A percentile compares a stretch with the other conserved stretches of the same genome.
Evolutionary conservation across 2,329 filamentous ascomycete species (phyloP).

Genomic region (Exophiala bonariae): DNA sequence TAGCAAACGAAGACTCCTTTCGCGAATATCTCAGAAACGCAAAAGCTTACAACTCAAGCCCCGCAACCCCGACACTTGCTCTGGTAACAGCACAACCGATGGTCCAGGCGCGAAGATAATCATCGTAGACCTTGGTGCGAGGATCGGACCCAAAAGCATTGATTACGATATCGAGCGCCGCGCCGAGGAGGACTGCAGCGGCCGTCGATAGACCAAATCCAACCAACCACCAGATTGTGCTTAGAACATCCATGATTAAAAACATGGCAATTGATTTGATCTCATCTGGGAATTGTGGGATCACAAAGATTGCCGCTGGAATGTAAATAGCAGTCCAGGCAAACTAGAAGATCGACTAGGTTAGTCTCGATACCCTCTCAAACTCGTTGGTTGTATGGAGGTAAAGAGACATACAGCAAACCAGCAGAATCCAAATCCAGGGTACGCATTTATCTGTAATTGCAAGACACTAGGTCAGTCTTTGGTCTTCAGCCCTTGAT

Average conservation of each 20-base stretch:
- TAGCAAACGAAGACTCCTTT: background rate
- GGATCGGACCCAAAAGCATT: background rate
- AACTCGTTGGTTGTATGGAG: background rate
- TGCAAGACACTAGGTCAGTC: background rate
- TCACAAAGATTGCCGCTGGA: constrained; percentile 1
- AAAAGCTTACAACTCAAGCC: constrained; percentile 12
- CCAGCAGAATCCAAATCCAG: constrained; percentile 11
- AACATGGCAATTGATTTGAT: constrained; percentile 5
- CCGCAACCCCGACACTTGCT: constrained; percentile 6
- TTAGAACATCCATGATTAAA: constrained; percentile 4
- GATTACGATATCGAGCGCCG: background rate
- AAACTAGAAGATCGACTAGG: background rate
- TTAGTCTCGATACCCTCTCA: background rate
- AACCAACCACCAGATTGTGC: constrained; percentile 13
- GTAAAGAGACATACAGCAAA: constrained; percentile 5
- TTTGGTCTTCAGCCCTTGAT: background rate
- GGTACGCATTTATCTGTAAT: constrained; percentile 2
- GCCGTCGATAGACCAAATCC: constrained; percentile 7
- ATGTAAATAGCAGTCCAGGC: constrained; percentile 11
- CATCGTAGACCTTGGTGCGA: constrained; percentile 1
- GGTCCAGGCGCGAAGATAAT: too few species aligned
- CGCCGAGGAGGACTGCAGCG: background rate
- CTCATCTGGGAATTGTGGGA: constrained; percentile 1
- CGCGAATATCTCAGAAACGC: constrained; percentile 1
- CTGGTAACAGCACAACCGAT: background rate